Base-by-base conservation (phyloP, 805 yeast genomes). In the Yarrowia sp. region DNA sequence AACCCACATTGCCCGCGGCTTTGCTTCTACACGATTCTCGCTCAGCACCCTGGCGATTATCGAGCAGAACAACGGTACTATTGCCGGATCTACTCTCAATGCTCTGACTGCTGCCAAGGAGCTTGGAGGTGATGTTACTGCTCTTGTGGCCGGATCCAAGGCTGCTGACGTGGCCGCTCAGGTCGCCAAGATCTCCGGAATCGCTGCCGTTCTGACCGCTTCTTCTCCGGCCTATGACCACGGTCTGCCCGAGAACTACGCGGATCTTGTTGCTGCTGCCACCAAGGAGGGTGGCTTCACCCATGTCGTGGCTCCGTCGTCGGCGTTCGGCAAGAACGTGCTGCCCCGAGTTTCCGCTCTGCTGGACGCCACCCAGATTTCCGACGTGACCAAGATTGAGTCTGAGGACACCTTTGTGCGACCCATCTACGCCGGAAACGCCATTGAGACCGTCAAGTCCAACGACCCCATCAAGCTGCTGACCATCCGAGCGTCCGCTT, bases 401-500 rank as follows among this genome's bases (percentile, higher is more conserved):
- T 79, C 84, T 61, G 80, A 83, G 17, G 83, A 82, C 67, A 88
- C 95, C 8, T 95, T 93, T 76, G 86, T 88, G 40, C 87, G 98
- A 75, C 98, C 98, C 51, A 91, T 93, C 40, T 95, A 90, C 74
- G 98, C 99, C 21, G 99, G 99, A 56, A 95, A 95, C 76, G 96
- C 96, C 5, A 79, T 90, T 66, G 83, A 90, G 43, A 92, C 97
- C 2, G 90, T 95, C 58, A 83, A 85, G 74, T 80, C 90, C 24
- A 79, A 74, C 24, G 97, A 93, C 71, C 74, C 80, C 4, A 79
- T 83, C 67, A 81, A 89, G 62, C 77, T 93, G 67, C 78, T 89
- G 12, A 88, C 96, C n/a, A 85, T 89, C 11, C 85, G 98, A 78
- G 80, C 91, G 1, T 88, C 97, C 14, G 90, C 98, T 0, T 93